These are phyloP conservation scores for Rhodotorula diobovata DNA, from an alignment of 768 basidiomycete genomes.

Conservation along the genomic window DNA sequence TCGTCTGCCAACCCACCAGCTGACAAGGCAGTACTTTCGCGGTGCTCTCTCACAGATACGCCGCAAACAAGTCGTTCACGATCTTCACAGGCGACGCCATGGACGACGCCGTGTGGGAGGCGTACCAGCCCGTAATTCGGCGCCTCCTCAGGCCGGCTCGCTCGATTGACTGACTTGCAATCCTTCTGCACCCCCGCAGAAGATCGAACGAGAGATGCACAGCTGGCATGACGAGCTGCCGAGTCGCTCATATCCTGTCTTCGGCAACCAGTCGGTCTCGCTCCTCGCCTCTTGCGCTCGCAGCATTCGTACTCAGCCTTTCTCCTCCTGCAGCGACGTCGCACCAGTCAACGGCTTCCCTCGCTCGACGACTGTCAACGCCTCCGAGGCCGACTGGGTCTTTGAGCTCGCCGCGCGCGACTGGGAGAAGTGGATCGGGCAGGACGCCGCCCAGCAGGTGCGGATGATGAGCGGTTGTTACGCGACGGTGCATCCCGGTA, in stretches of 20 bases:
- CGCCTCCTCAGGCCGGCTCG: too few relatives aligned
- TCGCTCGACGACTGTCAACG: conserved; percentile 51
- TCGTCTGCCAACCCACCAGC: too few relatives aligned
- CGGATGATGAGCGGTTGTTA: conserved; percentile 58
- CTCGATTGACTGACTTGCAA: too few relatives aligned
- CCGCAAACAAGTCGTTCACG: conserved; percentile 48
- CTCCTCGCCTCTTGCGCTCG: neutral
- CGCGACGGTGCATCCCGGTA: conserved; percentile 53
- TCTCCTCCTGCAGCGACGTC: conserved; percentile 52
- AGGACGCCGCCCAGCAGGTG: conserved; percentile 51
- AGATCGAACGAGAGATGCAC: conserved; percentile 11
- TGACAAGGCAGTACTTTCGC: too few relatives aligned
- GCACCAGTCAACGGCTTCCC: conserved; percentile 62
- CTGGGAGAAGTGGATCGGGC: conserved; percentile 54
- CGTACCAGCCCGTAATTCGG: conserved; percentile 3
- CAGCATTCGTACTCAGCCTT: neutral
- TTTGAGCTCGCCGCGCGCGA: conserved; percentile 46
- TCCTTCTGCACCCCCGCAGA: neutral
- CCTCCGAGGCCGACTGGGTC: conserved; percentile 54
- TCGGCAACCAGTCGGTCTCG: conserved; percentile 45
- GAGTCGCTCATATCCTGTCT: conserved; percentile 21
- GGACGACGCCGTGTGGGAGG: conserved; percentile 46
- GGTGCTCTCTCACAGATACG: conserved; percentile 1
- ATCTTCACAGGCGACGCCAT: conserved; percentile 66
- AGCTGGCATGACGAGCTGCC: conserved; percentile 17